Percentiles rank a stretch among this genome's conserved stretches.
Evolutionary conservation across 2,329 filamentous ascomycete species (phyloP).

Genomic region (Cercospora janseana): DNA sequence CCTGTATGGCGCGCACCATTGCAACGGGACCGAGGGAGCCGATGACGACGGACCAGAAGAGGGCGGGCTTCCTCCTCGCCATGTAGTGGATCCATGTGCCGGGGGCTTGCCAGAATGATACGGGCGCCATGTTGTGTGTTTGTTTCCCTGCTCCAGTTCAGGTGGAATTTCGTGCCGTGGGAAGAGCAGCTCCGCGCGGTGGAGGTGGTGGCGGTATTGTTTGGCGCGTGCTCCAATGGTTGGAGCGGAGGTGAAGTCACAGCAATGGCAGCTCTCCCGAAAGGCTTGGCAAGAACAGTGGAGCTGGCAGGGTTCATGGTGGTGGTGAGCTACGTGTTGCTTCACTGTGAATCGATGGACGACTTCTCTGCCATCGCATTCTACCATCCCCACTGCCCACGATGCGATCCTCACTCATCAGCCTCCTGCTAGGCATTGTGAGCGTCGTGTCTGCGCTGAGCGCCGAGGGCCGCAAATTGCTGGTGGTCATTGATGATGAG

Average conservation of each 20-base stretch:
- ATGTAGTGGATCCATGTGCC: constrained; percentile 86
- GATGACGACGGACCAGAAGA: constrained; percentile 82
- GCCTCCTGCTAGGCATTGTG: constrained; percentile 63
- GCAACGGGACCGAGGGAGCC: constrained; percentile 67
- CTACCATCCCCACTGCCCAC: constrained; percentile 46
- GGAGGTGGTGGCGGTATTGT: not conserved
- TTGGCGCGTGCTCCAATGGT: constrained; percentile 4
- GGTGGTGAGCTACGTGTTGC: constrained; percentile 14
- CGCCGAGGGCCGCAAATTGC: constrained; percentile 72
- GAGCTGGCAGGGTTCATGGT: not conserved
- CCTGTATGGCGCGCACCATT: constrained; percentile 5
- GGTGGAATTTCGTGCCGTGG: not conserved
- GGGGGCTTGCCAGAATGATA: constrained; percentile 81
- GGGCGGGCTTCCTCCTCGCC: constrained; percentile 80
- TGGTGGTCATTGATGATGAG: constrained; percentile 82
- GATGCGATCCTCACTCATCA: constrained; percentile 36
- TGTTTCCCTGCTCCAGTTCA: not conserved
- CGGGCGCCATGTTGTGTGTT: constrained; percentile 61
- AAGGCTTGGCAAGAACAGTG: constrained; percentile 6
- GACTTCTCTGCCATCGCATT: not conserved
- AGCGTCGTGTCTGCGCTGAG: constrained; percentile 73
- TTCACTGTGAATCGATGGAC: constrained; percentile 3
- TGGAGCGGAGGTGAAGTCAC: constrained; percentile 19
- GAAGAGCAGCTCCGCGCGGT: not conserved
- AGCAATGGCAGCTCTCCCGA: constrained; percentile 1